Percentiles rank a stretch among this genome's conserved stretches.
These are phyloP conservation scores for Saturnispora bothae DNA, from an alignment of 805 yeast genomes.

Conservation along the genomic window DNA sequence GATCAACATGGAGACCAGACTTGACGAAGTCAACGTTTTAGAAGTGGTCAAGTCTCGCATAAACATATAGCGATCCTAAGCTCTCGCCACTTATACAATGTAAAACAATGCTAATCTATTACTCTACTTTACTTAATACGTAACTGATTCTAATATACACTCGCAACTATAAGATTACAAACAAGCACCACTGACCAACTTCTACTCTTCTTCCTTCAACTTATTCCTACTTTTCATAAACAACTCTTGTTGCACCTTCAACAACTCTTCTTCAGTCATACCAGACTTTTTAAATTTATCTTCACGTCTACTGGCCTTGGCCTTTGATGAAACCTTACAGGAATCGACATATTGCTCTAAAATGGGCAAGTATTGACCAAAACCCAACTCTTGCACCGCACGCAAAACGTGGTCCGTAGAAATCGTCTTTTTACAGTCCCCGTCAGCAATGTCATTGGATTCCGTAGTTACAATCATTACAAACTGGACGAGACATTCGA, in stretches of 20 bases:
- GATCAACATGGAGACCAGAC: constrained; percentile 23
- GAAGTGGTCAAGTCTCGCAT: constrained; percentile 25
- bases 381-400: constrained; percentile 82
- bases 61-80: too few species aligned
- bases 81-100: too few species aligned
- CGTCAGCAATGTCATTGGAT: constrained; percentile 91
- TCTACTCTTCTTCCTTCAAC: constrained; percentile 16
- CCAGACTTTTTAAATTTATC: constrained; percentile 93
- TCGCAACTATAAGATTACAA: too few species aligned
- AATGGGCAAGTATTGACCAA: constrained; percentile 71
- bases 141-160: too few species aligned
- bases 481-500: constrained; percentile 93
- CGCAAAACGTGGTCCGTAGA: constrained; percentile 92
- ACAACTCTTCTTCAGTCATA: constrained; percentile 80
- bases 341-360: constrained; percentile 71
- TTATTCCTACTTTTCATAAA: constrained; percentile 44
- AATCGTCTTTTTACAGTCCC: constrained; percentile 90
- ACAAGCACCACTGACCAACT: too few species aligned
- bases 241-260: constrained; percentile 85
- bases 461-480: constrained; percentile 91
- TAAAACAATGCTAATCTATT: too few species aligned
- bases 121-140: neutral
- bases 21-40: constrained; percentile 25
- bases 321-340: constrained; percentile 80
- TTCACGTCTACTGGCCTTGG: constrained; percentile 71